Evolutionary conservation across 2,329 filamentous ascomycete genomes (phyloP).

Genomic region (Ilyonectria sp.): DNA sequence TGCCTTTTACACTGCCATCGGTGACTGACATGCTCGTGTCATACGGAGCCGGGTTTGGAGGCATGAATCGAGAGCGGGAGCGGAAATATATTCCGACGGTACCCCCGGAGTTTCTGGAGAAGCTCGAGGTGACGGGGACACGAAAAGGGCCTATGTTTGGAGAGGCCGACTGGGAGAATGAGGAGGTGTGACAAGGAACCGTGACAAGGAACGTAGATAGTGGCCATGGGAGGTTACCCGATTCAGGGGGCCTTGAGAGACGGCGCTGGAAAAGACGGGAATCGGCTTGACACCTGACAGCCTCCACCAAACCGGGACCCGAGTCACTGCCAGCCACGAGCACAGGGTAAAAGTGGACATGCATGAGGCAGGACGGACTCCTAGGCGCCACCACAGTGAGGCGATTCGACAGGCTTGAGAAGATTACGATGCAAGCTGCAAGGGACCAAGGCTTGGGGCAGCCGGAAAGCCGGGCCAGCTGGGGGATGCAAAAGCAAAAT

Average conservation of each 20-base stretch:
- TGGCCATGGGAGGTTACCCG: conserved; percentile 2
- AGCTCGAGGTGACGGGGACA: conserved; percentile 78
- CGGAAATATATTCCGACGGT: conserved; percentile 97
- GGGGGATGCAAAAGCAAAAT: conserved; percentile 32
- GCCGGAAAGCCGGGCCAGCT: conserved; percentile 26
- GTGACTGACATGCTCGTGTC: conserved; percentile 97
- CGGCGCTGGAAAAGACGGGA: conserved; percentile 5
- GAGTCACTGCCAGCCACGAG: conserved; percentile 10
- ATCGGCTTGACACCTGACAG: background rate
- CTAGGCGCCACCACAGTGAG: conserved; percentile 11
- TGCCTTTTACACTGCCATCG: conserved; percentile 95
- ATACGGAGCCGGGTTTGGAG: conserved; percentile 95
- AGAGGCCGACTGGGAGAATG: conserved; percentile 78
- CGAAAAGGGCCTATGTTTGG: conserved; percentile 71
- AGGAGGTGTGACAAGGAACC: conserved; percentile 64
- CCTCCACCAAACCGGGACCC: conserved; percentile 3
- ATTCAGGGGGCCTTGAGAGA: conserved; percentile 5
- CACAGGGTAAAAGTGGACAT: conserved; percentile 21
- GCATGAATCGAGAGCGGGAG: conserved; percentile 90
- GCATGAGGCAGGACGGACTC: conserved; percentile 25
- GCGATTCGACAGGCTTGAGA: conserved; percentile 30
- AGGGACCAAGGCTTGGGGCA: conserved; percentile 38
- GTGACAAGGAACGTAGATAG: background rate
- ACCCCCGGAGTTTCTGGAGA: conserved; percentile 91
- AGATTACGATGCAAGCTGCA: conserved; percentile 45